Percentiles rank a stretch among this genome's conserved stretches.
Evolutionary conservation across 2,329 filamentous ascomycete species (phyloP).

Genomic region (Incumbomyces delicatus): DNA sequence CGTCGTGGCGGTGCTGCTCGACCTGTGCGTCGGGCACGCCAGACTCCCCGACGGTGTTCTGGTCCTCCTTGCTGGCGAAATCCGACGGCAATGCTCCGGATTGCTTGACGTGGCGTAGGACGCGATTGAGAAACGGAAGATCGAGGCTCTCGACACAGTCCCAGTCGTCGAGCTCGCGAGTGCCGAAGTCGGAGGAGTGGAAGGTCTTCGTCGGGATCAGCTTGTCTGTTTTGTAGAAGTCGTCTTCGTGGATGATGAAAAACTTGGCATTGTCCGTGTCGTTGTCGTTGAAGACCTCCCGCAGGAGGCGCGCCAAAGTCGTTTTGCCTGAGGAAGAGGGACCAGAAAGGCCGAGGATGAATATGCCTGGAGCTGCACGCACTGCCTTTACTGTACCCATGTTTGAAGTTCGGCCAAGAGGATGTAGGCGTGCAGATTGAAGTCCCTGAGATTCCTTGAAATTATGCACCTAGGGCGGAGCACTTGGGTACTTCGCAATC

Average conservation of each 20-base stretch:
- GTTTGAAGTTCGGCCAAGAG: too few relatives aligned
- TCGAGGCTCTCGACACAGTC: constrained; percentile 76
- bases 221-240: constrained; percentile 79
- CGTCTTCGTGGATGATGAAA: constrained; percentile 88
- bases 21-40: constrained; percentile 25
- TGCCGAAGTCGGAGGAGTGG: constrained; percentile 29
- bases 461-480: too few relatives aligned
- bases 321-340: constrained; percentile 93
- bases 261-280: constrained; percentile 12
- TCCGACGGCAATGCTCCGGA: constrained; percentile 45
- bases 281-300: constrained; percentile 60
- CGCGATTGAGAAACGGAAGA: constrained; percentile 55
- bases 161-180: constrained; percentile 66
- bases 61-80: constrained; percentile 47
- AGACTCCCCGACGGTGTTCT: constrained; percentile 43
- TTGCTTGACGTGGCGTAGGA: constrained; percentile 60
- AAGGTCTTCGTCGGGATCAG: constrained; percentile 40
- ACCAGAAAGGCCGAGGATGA: constrained; percentile 70
- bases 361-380: neutral
- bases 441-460: too few relatives aligned
- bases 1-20: constrained; percentile 16
- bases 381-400: neutral
- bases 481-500: too few relatives aligned
- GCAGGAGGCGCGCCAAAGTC: constrained; percentile 74
- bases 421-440: too few relatives aligned